phyloP scores from a whole-genome alignment of 768 basidiomycete genomes.

The Amanita thiersii region DNA sequence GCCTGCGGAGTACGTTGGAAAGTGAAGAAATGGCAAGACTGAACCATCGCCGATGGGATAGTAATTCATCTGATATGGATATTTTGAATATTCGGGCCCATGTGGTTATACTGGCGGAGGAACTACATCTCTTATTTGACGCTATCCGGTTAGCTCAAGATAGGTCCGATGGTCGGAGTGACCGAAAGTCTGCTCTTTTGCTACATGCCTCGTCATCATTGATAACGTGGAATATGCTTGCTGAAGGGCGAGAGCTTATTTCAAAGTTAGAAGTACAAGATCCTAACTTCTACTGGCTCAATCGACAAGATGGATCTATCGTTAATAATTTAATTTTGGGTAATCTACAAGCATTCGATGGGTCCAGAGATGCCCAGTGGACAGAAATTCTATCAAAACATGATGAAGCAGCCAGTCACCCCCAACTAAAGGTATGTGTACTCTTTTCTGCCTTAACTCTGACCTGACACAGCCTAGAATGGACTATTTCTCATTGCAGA shows the following conservation, averaged over 20 bases:
- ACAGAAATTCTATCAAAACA: constrained; percentile 82
- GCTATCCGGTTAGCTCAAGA: constrained; percentile 81
- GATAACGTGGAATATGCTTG: constrained; percentile 90
- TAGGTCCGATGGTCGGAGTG: constrained; percentile 52
- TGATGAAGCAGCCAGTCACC: constrained; percentile 61
- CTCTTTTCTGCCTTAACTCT: neutral
- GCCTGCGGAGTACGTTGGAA: constrained; percentile 58
- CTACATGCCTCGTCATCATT: constrained; percentile 77
- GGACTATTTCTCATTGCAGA: constrained; percentile 68
- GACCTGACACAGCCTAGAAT: constrained; percentile 29
- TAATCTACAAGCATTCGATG: constrained; percentile 82
- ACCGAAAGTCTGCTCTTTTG: constrained; percentile 74
- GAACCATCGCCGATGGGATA: constrained; percentile 28
- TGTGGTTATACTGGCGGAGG: constrained; percentile 63
- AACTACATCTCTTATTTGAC: constrained; percentile 79
- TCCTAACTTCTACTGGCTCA: constrained; percentile 77
- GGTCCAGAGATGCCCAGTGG: constrained; percentile 74
- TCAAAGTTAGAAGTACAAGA: constrained; percentile 80
- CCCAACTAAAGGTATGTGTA: constrained; percentile 54
- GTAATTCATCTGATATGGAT: constrained; percentile 42
- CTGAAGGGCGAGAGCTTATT: constrained; percentile 59
- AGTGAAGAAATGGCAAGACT: constrained; percentile 33
- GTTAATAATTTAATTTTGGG: constrained; percentile 68
- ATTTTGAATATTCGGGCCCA: constrained; percentile 66
- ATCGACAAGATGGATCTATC: constrained; percentile 81